These are phyloP conservation scores for Funneliformis caledonium DNA, from an alignment of 371 early-diverging fungal genomes.

Conservation along the genomic window DNA sequence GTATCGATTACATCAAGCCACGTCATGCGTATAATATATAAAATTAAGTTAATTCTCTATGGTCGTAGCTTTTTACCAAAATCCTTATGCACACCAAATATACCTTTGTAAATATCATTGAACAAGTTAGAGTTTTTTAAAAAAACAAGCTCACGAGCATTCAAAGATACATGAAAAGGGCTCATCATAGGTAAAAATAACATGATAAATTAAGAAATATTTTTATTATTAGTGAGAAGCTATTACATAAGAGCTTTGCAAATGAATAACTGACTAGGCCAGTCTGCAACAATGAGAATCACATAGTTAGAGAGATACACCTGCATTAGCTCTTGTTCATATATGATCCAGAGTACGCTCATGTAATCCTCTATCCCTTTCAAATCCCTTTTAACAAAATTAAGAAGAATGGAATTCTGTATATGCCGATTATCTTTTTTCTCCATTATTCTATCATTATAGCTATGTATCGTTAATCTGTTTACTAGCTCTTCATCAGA, in stretches of 20 bases:
- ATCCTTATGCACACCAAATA: not conserved
- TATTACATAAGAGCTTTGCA: not conserved
- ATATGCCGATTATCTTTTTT: constrained; percentile 16
- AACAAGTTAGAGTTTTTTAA: not conserved
- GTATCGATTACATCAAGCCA: not conserved
- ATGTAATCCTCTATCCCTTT: not conserved
- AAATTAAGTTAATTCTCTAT: constrained; percentile 25
- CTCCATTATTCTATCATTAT: constrained; percentile 15
- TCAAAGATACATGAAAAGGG: constrained; percentile 16
- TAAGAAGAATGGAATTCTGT: not conserved
- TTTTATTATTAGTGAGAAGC: constrained; percentile 1
- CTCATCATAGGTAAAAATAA: not conserved
- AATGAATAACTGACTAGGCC: constrained; percentile 6
- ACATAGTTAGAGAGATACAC: constrained; percentile 3
- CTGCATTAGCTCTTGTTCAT: constrained; percentile 7
- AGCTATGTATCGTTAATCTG: not conserved
- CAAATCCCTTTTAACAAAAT: constrained; percentile 18
- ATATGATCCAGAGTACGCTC: not conserved
- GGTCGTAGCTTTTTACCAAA: not conserved
- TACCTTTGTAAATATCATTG: constrained; percentile 10
- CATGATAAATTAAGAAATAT: not conserved
- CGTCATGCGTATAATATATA: constrained; percentile 7
- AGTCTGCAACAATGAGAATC: constrained; percentile 12
- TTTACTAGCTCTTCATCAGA: constrained; percentile 18
- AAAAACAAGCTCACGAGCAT: constrained; percentile 7